Conservation (phyloP, 2,329 filamentous ascomycete genomes). For the Aspergillus latus region DNA sequence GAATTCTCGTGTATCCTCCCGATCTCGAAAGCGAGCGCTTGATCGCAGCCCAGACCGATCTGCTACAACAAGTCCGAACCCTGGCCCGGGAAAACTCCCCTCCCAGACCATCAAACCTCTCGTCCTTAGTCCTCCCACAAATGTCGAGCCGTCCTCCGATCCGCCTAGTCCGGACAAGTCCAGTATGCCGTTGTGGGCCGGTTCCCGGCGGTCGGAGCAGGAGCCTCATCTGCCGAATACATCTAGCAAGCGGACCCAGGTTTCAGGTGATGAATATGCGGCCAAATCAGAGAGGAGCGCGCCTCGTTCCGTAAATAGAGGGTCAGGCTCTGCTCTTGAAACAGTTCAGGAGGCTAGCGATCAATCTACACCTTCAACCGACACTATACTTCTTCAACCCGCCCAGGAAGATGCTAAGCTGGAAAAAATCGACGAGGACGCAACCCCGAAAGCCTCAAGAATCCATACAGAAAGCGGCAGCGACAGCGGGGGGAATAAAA, state of each 20-base stretch:
- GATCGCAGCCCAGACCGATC: conserved; percentile 63
- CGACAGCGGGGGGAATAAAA: conserved; percentile 50
- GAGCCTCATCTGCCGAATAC: conserved; percentile 37
- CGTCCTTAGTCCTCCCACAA: conserved; percentile 56
- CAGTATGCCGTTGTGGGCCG: conserved; percentile 40
- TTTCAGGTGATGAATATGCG: conserved; percentile 28
- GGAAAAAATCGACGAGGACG: conserved; percentile 37
- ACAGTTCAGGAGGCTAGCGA: conserved; percentile 89
- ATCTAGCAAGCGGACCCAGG: conserved; percentile 35
- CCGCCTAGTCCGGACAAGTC: conserved; percentile 66
- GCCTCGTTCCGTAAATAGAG: conserved; percentile 57
- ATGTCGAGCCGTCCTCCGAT: conserved; percentile 62
- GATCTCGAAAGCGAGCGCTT: conserved; percentile 67
- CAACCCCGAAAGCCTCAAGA: conserved; percentile 45
- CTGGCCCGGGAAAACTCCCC: conserved; percentile 45
- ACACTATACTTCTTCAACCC: conserved; percentile 42
- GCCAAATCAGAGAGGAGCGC: conserved; percentile 39
- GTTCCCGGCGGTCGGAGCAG: conserved; percentile 31
- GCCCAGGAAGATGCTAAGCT: conserved; percentile 38
- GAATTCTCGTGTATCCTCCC: conserved; percentile 41
- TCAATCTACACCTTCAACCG: conserved; percentile 63
- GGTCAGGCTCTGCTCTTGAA: conserved; percentile 67
- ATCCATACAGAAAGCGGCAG: conserved; percentile 60
- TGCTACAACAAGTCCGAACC: conserved; percentile 44
- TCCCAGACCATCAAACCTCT: conserved; percentile 66